phyloP scores from a whole-genome alignment of 176 grass and related monocot genomes.

The Zea mays region Zm-B73-REFERENCE-NAM-5.0 NC_050097.1:203984001-203984500 shows the following conservation, averaged over 20 bases:
- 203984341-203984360: neutral
- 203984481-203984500: constrained; percentile 80
- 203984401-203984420: constrained; percentile 67
- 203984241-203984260: constrained; percentile 56
- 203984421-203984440: constrained; percentile 86
- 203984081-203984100: constrained; percentile 24
- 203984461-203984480: constrained; percentile 88
- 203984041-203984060: constrained; percentile 36
- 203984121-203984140: constrained; percentile 62
- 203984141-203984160: constrained; percentile 95
- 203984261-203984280: constrained; percentile 61
- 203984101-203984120: constrained; percentile 22
- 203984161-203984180: constrained; percentile 91
- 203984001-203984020: constrained; percentile 27
- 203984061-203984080: neutral
- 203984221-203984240: constrained; percentile 53
- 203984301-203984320: constrained; percentile 43
- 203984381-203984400: constrained; percentile 48
- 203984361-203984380: neutral
- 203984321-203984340: neutral
- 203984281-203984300: constrained; percentile 7
- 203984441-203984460: constrained; percentile 95
- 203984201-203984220: constrained; percentile 29
- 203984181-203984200: constrained; percentile 38
- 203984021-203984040: constrained; percentile 19